Base-by-base conservation (phyloP, 192 early-diverging fungal genomes). In the Chytriomyces confervae region DNA sequence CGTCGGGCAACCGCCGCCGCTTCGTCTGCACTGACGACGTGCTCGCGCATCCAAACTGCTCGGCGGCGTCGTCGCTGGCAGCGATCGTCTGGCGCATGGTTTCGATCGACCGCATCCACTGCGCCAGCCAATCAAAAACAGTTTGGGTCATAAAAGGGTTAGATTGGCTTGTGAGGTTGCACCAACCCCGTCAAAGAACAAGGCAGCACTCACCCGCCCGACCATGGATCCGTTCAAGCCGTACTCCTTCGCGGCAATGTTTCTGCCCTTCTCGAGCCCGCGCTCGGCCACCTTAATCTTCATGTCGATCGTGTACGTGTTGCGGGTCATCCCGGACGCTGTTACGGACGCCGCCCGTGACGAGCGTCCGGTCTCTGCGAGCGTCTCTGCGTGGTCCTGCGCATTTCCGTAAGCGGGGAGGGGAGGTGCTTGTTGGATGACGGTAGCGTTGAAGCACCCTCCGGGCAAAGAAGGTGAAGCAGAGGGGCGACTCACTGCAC, bases 61-160 rank as follows among this genome's bases (percentile, higher is more conserved):
- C 43, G 7, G 24, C 44, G 45, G 11, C 48, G 5, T 36, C 67
- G 7, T 16, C 36, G 50, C 9, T 20, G 43, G 24, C 16, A 10
- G 20, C 7, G 9, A 62, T 20, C 29, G 62, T 48, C 1, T n/a
- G 7, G 1, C 50, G 5, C 74, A 76, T 66, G 0, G 46, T 66
- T 29, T 76, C 62, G 47, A 76, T 65, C 3, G 74, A 76, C 2
- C 74, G 62, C 62, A 76, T 76, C 74, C 74, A 76, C 74, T 76
- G 27, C 53, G 53, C 3, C 53, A 5, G 2, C 53, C 13, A 57
- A 5, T 57, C 16, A n/a, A 57, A 57, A n/a, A 2, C 1, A 20
- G 53, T 0, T 13, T 20, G 1, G 53, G 20, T 16, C 51, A n/a
- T 10, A 57, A 57, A 57, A 57, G 53, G 20, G 53, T 57, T 13